A percentile compares a stretch with the other conserved stretches of the same genome.
Conservation (phyloP, 495 filamentous ascomycete genomes). For the Hypoxylon perforatum region DNA sequence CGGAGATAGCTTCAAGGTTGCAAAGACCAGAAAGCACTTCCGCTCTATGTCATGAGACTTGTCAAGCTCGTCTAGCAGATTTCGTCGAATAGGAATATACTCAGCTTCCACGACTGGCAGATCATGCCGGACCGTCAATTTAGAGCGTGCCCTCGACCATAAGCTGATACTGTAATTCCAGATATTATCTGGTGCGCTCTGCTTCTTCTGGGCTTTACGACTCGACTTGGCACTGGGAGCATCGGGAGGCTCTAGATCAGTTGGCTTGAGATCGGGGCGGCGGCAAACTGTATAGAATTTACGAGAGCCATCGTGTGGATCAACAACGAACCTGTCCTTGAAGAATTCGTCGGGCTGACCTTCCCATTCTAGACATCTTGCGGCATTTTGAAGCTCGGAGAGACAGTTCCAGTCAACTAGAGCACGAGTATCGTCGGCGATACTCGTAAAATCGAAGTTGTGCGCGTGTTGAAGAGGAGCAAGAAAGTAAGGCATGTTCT, state of each 20-base stretch:
- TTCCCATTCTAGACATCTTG: constrained; percentile 58
- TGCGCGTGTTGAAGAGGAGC: constrained; percentile 66
- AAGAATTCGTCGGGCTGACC: constrained; percentile 68
- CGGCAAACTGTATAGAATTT: constrained; percentile 65
- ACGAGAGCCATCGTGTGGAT: constrained; percentile 77
- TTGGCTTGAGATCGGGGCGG: constrained; percentile 56
- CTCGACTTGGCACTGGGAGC: constrained; percentile 39
- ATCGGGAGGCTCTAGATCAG: constrained; percentile 52
- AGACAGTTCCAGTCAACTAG: constrained; percentile 77
- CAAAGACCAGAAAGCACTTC: constrained; percentile 60
- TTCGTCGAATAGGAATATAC: constrained; percentile 77
- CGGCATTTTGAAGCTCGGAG: constrained; percentile 47
- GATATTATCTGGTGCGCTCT: constrained; percentile 44
- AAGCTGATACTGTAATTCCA: constrained; percentile 58
- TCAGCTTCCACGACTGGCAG: constrained; percentile 85
- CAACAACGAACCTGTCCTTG: constrained; percentile 73
- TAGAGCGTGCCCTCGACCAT: constrained; percentile 47
- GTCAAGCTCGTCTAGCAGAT: constrained; percentile 75
- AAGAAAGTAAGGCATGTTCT: constrained; percentile 86
- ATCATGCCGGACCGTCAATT: constrained; percentile 59
- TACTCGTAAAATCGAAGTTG: constrained; percentile 36
- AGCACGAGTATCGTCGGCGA: constrained; percentile 32
- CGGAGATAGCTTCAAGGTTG: constrained; percentile 74
- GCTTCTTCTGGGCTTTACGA: constrained; percentile 39
- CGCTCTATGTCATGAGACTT: constrained; percentile 48